phyloP scores from a whole-genome alignment of 2,329 filamentous ascomycete species.

The Botrytis tulipae region DNA sequence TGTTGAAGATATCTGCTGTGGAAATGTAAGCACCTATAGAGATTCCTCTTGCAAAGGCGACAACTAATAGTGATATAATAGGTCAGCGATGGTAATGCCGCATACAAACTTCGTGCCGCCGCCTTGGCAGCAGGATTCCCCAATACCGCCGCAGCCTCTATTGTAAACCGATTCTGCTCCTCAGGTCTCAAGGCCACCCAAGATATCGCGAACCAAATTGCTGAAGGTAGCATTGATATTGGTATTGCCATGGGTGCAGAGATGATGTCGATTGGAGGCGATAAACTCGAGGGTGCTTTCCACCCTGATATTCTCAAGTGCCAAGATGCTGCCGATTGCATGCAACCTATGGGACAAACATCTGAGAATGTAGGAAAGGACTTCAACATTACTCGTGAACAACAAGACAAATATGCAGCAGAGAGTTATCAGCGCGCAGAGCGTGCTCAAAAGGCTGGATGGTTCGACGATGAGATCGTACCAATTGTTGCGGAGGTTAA shows the following conservation, averaged over 20 bases:
- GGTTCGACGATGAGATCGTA: conserved; percentile 91
- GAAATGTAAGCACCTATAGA: conserved; percentile 64
- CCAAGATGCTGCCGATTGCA: conserved; percentile 80
- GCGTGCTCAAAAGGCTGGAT: conserved; percentile 83
- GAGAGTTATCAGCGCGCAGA: conserved; percentile 89
- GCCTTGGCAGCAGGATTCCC: conserved; percentile 90
- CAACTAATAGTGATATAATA: conserved; percentile 37
- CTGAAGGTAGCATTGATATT: conserved; percentile 75
- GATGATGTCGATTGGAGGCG: conserved; percentile 75
- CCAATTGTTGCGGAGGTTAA: conserved; percentile 81
- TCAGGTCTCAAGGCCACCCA: conserved; percentile 94
- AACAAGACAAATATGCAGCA: conserved; percentile 81
- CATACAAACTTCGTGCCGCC: conserved; percentile 88
- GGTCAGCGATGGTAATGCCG: conserved; percentile 81
- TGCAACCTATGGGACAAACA: conserved; percentile 97
- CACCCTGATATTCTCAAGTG: conserved; percentile 70
- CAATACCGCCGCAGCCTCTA: conserved; percentile 78
- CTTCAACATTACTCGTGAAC: conserved; percentile 77
- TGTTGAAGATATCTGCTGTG: conserved; percentile 86
- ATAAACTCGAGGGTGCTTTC: conserved; percentile 69
- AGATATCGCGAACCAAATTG: conserved; percentile 89
- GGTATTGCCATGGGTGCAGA: conserved; percentile 89
- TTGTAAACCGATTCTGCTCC: conserved; percentile 95
- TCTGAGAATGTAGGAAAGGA: conserved; percentile 93
- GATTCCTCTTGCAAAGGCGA: no score